Percentiles rank a stretch among this genome's conserved stretches.
phyloP scores from a whole-genome alignment of 208 protist genomes.

The Strigomonas culicis region DNA sequence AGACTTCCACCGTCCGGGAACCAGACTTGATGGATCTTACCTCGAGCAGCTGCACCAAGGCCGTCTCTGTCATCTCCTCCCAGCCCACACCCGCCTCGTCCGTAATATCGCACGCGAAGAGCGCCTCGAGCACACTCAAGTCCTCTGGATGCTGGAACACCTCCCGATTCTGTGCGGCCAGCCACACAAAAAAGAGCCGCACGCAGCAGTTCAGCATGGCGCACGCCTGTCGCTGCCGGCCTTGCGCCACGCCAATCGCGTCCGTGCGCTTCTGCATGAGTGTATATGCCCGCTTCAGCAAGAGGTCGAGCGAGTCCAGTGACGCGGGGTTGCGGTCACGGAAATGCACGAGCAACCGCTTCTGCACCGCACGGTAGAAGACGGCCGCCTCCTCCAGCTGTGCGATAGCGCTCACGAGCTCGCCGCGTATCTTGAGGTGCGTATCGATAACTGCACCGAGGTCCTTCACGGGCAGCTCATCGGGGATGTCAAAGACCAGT shows the following conservation, averaged over 20 bases:
- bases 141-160: slow-evolving; percentile 13
- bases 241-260: slow-evolving; percentile 28
- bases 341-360: slow-evolving; percentile 86
- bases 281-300: slow-evolving; percentile 81
- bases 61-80: slow-evolving; percentile 87
- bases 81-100: slow-evolving; percentile 62
- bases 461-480: slow-evolving; percentile 75
- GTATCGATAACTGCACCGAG: slow-evolving; percentile 79
- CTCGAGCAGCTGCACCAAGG: slow-evolving; percentile 66
- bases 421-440: slow-evolving; percentile 62
- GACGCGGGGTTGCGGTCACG: slow-evolving; percentile 85
- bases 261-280: slow-evolving; percentile 53
- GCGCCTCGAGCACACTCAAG: slow-evolving; percentile 30
- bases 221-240: slow-evolving; percentile 37
- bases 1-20: slow-evolving; percentile 21
- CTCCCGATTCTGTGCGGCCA: slow-evolving; percentile 35
- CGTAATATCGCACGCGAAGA: slow-evolving; percentile 57
- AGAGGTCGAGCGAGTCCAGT: slow-evolving; percentile 57
- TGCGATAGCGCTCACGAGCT: slow-evolving; percentile 40
- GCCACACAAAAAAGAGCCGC: slow-evolving; percentile 63
- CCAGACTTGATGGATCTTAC: slow-evolving; percentile 18
- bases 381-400: slow-evolving; percentile 45
- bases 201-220: slow-evolving; percentile 78
- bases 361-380: slow-evolving; percentile 88
- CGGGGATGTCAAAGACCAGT: slow-evolving; percentile 48